Evolutionary conservation across 768 basidiomycete genomes (phyloP).

Genomic region (Xerocomellus intermedius): DNA sequence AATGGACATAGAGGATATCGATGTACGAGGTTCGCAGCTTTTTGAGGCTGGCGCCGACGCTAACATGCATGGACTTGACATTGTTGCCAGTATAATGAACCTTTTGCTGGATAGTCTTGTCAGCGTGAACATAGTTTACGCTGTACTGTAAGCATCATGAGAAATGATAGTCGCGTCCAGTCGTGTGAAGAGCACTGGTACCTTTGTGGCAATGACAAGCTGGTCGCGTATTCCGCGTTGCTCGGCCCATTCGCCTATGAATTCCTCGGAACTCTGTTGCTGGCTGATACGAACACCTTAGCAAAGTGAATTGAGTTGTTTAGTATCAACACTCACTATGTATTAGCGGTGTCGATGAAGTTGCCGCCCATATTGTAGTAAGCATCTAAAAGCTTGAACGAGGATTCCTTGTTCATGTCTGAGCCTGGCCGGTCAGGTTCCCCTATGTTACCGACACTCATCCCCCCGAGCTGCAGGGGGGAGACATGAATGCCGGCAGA

Average conservation of each 20-base stretch:
- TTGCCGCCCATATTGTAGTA: conserved; percentile 44
- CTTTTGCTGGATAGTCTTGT: conserved; percentile 16
- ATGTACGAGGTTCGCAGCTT: conserved; percentile 58
- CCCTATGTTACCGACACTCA: conserved; percentile 22
- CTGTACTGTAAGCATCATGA: conserved; percentile 10
- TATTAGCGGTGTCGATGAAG: conserved; percentile 47
- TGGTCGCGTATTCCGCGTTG: conserved; percentile 41
- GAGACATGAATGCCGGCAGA: conserved; percentile 44
- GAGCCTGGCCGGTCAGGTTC: not conserved
- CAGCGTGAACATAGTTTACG: conserved; percentile 10
- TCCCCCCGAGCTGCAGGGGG: conserved; percentile 43
- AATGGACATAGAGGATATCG: conserved; percentile 55
- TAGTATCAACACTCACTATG: conserved; percentile 31
- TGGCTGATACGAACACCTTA: conserved; percentile 32
- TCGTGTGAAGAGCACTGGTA: not conserved
- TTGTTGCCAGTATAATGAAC: conserved; percentile 37
- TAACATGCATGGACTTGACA: conserved; percentile 30
- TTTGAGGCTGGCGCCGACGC: conserved; percentile 26
- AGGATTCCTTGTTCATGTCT: conserved; percentile 39
- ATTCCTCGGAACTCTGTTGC: conserved; percentile 50
- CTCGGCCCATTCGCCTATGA: conserved; percentile 51
- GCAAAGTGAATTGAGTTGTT: not conserved
- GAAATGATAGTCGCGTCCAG: not conserved
- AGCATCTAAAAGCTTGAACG: conserved; percentile 33
- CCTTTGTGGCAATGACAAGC: conserved; percentile 46